Conservation (phyloP, 1,284 basidiomycete species). For the Mycena sp. region DNA sequence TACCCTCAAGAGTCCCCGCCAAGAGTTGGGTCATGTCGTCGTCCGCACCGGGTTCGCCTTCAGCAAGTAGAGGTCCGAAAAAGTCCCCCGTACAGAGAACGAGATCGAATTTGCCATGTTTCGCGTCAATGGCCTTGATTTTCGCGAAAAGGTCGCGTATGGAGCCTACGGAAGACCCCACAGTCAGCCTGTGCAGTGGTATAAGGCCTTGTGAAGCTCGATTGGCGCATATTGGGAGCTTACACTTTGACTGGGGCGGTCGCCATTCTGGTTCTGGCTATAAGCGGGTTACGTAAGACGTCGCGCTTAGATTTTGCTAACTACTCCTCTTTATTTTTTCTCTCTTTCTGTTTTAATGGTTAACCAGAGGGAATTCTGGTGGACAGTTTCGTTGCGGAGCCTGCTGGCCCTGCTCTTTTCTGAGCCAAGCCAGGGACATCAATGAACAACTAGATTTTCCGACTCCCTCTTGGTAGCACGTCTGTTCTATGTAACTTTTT, state of each 20-base stretch:
- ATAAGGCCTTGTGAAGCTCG: slow-evolving; percentile 10
- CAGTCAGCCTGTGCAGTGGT: slow-evolving; percentile 69
- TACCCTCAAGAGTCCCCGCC: slow-evolving; percentile 73
- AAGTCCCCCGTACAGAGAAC: slow-evolving; percentile 92
- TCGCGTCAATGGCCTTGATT: slow-evolving; percentile 87
- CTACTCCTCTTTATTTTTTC: too few relatives aligned
- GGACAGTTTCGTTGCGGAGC: too few relatives aligned
- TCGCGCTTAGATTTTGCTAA: too few relatives aligned
- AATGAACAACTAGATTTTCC: too few relatives aligned
- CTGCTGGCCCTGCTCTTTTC: too few relatives aligned
- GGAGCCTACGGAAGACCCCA: slow-evolving; percentile 86
- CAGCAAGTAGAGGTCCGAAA: slow-evolving; percentile 70
- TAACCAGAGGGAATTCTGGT: too few relatives aligned
- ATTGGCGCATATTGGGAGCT: slow-evolving; percentile 11
- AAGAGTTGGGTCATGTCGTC: slow-evolving; percentile 71
- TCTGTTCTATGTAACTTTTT: too few relatives aligned
- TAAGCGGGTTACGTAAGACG: too few relatives aligned
- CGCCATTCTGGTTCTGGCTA: too few relatives aligned
- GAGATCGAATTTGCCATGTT: slow-evolving; percentile 95
- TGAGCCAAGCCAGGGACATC: too few relatives aligned
- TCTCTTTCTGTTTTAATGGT: too few relatives aligned
- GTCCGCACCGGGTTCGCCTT: slow-evolving; percentile 43
- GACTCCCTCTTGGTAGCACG: too few relatives aligned
- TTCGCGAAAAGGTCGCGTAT: slow-evolving; percentile 83
- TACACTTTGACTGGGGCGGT: slow-evolving; percentile 30